Evolutionary conservation across 2,329 filamentous ascomycete genomes (phyloP).

Genomic region (Leptographium flavum): DNA sequence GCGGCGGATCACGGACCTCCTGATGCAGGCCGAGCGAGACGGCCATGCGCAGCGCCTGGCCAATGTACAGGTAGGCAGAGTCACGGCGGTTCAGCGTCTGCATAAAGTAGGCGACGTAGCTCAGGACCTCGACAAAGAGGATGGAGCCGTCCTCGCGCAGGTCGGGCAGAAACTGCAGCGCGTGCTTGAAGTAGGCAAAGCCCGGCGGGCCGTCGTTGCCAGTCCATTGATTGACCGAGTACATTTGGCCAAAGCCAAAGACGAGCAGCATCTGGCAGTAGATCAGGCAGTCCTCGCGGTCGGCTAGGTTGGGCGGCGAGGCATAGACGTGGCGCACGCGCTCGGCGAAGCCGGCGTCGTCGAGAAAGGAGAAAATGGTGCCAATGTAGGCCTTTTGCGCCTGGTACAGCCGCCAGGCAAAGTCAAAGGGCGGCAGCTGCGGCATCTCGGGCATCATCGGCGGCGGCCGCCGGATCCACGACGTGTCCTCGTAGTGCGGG

Average conservation of each 20-base stretch:
- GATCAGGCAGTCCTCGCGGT: slow-evolving; percentile 1
- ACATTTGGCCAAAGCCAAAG: slow-evolving; percentile 2
- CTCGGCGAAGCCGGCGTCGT: neutral
- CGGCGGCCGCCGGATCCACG: slow-evolving; percentile 1
- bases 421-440: slow-evolving; percentile 18
- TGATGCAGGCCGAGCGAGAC: slow-evolving; percentile 3
- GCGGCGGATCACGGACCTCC: neutral
- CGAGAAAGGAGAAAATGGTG: slow-evolving; percentile 4
- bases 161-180: slow-evolving; percentile 2
- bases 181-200: slow-evolving; percentile 1
- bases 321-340: neutral
- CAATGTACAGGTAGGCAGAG: slow-evolving; percentile 1
- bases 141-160: slow-evolving; percentile 32
- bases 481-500: slow-evolving; percentile 3
- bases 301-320: neutral
- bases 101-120: slow-evolving; percentile 36
- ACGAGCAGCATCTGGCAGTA: slow-evolving; percentile 2
- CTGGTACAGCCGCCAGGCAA: slow-evolving; percentile 26
- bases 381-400: slow-evolving; percentile 3
- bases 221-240: slow-evolving; percentile 5
- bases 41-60: slow-evolving; percentile 2
- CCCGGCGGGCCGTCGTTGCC: slow-evolving; percentile 3
- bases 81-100: slow-evolving; percentile 25
- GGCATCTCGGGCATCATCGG: slow-evolving; percentile 1
- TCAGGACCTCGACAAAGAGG: slow-evolving; percentile 34